These are phyloP conservation scores for Nitzschia sp. DNA, from an alignment of 108 stramenopile species.

Conservation along the genomic window DNA sequence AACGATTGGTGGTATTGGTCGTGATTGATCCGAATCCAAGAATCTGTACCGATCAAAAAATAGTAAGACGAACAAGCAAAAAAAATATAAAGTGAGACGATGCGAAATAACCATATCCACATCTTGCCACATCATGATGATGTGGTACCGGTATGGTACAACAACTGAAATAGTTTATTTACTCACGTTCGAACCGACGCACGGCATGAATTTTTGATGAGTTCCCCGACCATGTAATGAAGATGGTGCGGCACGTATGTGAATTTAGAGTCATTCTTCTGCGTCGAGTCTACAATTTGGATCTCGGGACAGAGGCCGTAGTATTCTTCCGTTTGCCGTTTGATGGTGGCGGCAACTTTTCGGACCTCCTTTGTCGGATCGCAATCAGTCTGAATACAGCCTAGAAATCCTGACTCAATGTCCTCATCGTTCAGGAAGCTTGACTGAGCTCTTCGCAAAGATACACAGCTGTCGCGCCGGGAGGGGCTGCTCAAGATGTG, in stretches of 20 bases:
- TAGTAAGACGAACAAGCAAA: neutral
- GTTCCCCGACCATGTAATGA: slow-evolving; percentile 94
- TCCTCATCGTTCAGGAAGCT: slow-evolving; percentile 34
- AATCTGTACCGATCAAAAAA: neutral
- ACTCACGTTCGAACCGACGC: slow-evolving; percentile 78
- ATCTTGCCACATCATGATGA: neutral
- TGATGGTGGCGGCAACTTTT: slow-evolving; percentile 60
- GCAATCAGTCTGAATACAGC: slow-evolving; percentile 80
- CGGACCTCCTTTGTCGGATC: slow-evolving; percentile 63
- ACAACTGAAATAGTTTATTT: too few relatives aligned
- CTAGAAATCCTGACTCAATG: slow-evolving; percentile 34
- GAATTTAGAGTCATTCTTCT: slow-evolving; percentile 30
- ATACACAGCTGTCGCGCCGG: slow-evolving; percentile 28
- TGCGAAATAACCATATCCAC: neutral
- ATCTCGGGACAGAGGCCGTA: slow-evolving; percentile 83
- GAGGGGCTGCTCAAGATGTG: slow-evolving; percentile 66
- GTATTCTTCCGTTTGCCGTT: slow-evolving; percentile 50
- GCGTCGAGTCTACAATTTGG: slow-evolving; percentile 61
- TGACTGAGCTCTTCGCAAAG: slow-evolving; percentile 34
- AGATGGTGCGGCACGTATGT: slow-evolving; percentile 95
- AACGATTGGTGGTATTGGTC: slow-evolving; percentile 66
- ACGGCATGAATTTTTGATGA: slow-evolving; percentile 96
- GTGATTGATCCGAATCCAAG: neutral
- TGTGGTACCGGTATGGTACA: too few relatives aligned
- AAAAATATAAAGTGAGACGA: neutral